These are phyloP conservation scores for Echites panduratus DNA, from an alignment of 257 asterid species.

Conservation along the genomic window DNA sequence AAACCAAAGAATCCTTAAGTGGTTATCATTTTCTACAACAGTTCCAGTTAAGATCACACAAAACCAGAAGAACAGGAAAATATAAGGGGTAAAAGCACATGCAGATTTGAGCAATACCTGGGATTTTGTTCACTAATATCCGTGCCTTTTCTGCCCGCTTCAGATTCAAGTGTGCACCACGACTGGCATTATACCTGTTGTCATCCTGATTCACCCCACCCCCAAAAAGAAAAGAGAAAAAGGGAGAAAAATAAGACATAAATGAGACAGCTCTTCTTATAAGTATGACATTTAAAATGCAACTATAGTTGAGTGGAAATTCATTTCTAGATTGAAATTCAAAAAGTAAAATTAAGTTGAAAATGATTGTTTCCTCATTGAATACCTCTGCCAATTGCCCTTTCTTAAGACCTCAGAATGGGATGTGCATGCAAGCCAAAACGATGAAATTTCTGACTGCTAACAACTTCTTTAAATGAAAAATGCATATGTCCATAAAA, in stretches of 20 bases:
- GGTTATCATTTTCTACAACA: neutral
- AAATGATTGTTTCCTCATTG: neutral
- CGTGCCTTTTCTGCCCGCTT: slow-evolving; percentile 57
- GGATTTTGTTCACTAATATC: slow-evolving; percentile 42
- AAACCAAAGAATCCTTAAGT: neutral
- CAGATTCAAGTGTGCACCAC: slow-evolving; percentile 55
- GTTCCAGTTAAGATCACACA: neutral
- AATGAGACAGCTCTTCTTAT: slow-evolving; percentile 1
- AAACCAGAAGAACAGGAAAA: neutral
- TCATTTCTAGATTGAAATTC: neutral
- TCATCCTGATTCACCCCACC: slow-evolving; percentile 32
- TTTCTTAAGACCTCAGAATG: neutral
- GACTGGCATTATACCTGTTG: slow-evolving; percentile 43
- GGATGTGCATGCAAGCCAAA: neutral
- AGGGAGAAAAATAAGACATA: neutral
- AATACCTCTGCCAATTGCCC: neutral
- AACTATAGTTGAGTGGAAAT: neutral
- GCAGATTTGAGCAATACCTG: slow-evolving; percentile 29
- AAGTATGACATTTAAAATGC: too few species aligned
- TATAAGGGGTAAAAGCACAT: neutral
- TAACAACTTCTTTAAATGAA: neutral
- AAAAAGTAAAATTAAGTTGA: neutral
- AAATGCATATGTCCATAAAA: neutral
- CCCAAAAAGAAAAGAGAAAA: neutral
- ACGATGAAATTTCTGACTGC: neutral